Conservation (phyloP, 169 alveolate species). For the Amoebophrya sp. region DNA sequence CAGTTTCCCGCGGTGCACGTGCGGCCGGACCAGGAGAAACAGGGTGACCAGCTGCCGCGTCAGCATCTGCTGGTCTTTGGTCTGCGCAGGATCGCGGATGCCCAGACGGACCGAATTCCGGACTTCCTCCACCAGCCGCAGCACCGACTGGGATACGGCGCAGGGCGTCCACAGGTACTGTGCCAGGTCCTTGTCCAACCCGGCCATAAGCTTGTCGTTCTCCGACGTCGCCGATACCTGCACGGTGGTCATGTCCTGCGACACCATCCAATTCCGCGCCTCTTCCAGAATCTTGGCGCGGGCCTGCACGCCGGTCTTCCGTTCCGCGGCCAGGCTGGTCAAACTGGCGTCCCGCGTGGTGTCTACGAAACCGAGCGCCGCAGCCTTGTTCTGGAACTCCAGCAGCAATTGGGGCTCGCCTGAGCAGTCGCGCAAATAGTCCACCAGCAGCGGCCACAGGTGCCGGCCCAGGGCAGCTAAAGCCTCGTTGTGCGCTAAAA, state of each 20-base stretch:
- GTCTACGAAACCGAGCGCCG: not conserved
- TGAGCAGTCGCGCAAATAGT: not conserved
- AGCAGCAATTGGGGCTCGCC: not conserved
- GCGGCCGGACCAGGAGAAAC: not conserved
- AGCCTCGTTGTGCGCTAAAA: not conserved
- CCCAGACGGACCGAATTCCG: not conserved
- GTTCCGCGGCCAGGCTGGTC: not conserved
- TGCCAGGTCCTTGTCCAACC: not conserved
- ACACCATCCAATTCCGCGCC: not conserved
- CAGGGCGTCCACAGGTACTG: not conserved
- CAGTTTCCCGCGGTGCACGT: conserved; percentile 5
- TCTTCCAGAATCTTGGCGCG: not conserved
- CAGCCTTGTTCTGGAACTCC: not conserved
- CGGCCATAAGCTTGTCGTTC: not conserved
- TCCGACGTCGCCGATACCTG: not conserved
- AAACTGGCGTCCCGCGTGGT: not conserved
- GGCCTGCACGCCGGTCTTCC: conserved; percentile 16
- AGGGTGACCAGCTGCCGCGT: not conserved
- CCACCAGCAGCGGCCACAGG: not conserved
- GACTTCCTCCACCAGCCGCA: not conserved
- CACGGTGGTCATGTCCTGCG: conserved; percentile 5
- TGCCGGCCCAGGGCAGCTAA: not conserved
- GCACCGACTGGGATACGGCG: not conserved
- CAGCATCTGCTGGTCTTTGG: conserved; percentile 7
- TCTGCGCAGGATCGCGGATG: not conserved